Evolutionary conservation across 2,329 filamentous ascomycete species (phyloP).

Genomic region (Penicillium sp.): DNA sequence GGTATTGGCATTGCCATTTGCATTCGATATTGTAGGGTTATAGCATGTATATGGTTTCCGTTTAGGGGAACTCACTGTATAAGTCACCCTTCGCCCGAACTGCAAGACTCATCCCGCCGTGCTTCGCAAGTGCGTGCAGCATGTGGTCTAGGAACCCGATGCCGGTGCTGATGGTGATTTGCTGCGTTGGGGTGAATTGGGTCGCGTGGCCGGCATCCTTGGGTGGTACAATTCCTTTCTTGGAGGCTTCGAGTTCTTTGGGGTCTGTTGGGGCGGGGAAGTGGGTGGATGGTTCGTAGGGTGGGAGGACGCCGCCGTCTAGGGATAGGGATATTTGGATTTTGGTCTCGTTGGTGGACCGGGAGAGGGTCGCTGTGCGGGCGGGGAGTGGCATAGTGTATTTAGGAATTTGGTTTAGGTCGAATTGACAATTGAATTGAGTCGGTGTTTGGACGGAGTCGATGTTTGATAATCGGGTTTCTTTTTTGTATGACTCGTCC

Average conservation of each 20-base stretch:
- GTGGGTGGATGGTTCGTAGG: constrained; percentile 34
- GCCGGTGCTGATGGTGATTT: constrained; percentile 79
- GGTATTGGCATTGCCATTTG: neutral
- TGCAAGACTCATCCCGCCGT: constrained; percentile 84
- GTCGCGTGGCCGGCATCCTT: constrained; percentile 61
- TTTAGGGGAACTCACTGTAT: constrained; percentile 56
- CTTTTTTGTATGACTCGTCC: constrained; percentile 15
- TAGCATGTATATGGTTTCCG: neutral
- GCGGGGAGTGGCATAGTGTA: constrained; percentile 39
- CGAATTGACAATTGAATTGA: neutral
- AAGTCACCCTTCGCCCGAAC: constrained; percentile 79
- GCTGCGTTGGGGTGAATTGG: constrained; percentile 74
- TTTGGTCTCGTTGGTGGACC: constrained; percentile 96
- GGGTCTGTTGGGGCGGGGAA: constrained; percentile 59
- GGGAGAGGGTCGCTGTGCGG: constrained; percentile 69
- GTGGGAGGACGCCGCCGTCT: constrained; percentile 64
- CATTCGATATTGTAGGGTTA: neutral
- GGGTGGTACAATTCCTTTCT: constrained; percentile 36
- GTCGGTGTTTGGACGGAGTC: neutral
- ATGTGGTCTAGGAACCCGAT: constrained; percentile 99
- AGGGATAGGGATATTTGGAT: constrained; percentile 88
- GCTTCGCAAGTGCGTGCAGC: constrained; percentile 92
- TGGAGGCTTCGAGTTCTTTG: constrained; percentile 41
- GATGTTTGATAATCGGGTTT: constrained; percentile 13
- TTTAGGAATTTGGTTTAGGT: neutral